Evolutionary conservation across 768 basidiomycete species (phyloP), one percentile per base, ranked within the genome.

Genomic region (Paxillus rubicundulus): DNA sequence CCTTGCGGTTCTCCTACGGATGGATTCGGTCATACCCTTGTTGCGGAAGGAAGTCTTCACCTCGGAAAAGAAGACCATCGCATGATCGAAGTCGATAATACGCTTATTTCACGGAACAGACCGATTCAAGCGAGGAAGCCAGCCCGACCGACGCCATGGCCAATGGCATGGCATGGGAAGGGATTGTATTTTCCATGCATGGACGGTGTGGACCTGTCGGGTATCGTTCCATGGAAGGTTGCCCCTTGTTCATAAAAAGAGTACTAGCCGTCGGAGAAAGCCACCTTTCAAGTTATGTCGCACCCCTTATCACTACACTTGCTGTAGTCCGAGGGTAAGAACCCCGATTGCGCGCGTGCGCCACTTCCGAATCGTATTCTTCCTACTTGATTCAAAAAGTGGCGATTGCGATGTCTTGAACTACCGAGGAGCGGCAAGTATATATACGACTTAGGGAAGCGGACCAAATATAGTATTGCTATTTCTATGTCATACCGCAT

Each of bases 81-180:
- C 52, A 52, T 44, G 18, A 45, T 65, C 55, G 51, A 55, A 33
- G 47, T 60, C 55, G 43, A 32, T 13, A n/a, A 37, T 37, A 37
- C n/a, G 37, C 37, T 38, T 38, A 38, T 47, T 30, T 39, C 36
- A 32, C 42, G 44, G 28, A 20, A 43, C 8, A 47, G 10, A 34
- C 9, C 9, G 21, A 50, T 58, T 65, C 65, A 64, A 60, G 62
- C 62, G 57, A 61, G 56, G 63, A 61, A 56, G 47, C n/a, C 13
- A 4, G 38, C 39, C 45, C 53, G 53, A 53, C 45, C 53, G 53
- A 53, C 46, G 40, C 40, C 34, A 49, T 54, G 46, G 44, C 50
- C 46, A 51, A 36, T 39, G 38, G 8, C 30, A 24, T 17, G 30
- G 24, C 3, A 24, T 21, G 30, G 40, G 9, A 20, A 45, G 38